These are phyloP conservation scores for Microthlaspi erraticum DNA, from an alignment of 345 rosid species.

Conservation along the genomic window DNA sequence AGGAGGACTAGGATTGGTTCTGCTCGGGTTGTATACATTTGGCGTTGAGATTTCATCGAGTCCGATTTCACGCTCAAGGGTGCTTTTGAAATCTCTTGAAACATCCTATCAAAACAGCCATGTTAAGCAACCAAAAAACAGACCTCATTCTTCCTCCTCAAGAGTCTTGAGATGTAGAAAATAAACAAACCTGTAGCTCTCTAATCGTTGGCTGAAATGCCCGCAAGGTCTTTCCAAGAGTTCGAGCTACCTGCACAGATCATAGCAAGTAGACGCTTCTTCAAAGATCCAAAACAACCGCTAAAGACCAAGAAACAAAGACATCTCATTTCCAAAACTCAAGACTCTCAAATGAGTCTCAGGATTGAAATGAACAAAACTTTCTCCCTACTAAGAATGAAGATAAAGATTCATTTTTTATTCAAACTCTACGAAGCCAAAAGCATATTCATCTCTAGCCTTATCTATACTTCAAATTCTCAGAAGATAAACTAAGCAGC, in stretches of 20 bases:
- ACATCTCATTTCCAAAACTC: background rate
- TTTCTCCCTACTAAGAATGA: background rate
- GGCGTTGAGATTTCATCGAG: conserved; percentile 64
- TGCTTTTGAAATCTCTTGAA: conserved; percentile 94
- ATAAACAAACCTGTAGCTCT: conserved; percentile 77
- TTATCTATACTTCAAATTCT: conserved; percentile 12
- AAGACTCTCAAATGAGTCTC: conserved; percentile 11
- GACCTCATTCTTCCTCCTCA: background rate
- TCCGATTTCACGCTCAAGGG: conserved; percentile 91
- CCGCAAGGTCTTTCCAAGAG: conserved; percentile 89
- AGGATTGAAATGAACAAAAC: background rate
- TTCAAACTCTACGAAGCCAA: background rate
- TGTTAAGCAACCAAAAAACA: background rate
- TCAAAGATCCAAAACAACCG: conserved; percentile 11
- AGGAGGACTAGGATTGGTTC: conserved; percentile 45
- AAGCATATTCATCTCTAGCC: conserved; percentile 1
- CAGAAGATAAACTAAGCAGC: background rate
- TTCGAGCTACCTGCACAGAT: conserved; percentile 79
- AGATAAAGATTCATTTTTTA: background rate
- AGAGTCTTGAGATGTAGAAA: background rate
- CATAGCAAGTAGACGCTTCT: conserved; percentile 10
- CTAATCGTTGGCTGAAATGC: conserved; percentile 92
- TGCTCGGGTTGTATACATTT: conserved; percentile 52
- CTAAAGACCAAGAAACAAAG: conserved; percentile 10
- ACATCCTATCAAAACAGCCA: conserved; percentile 60